Evolutionary conservation across 1,139 yeast species (phyloP), one percentile per base, ranked within the genome.

Genomic region (Protomyces arabidopsidicola): DNA sequence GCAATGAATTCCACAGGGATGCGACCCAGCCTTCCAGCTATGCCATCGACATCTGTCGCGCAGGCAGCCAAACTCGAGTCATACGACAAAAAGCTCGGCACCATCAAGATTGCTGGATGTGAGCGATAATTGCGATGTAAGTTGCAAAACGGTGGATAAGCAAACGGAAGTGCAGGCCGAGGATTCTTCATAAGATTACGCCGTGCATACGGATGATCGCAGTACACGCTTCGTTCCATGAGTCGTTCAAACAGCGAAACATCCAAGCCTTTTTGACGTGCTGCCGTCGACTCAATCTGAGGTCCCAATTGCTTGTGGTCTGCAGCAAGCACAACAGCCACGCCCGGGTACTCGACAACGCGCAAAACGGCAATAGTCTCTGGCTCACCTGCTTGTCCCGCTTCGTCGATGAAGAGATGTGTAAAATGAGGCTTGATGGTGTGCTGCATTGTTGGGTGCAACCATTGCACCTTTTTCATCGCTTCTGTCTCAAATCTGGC

Each of bases 261-360:
- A 20, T 65, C 67, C 18, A 67, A 51, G 5, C 60, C 65, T 6
- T 59, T 52, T 20, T 45, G 45, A 12, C 64, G 51, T 14, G 60
- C 63, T 22, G 50, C 27, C 1, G 62, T 52, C 14, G 68, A 66
- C 9, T 60, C 57, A 3, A 68, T 66, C 9, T 65, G 61, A 9
- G 69, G 69, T 14, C 69, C 69, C 53, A 67, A 54, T 45, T 67
- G 69, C 42, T 53, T 42, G 45, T 67, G 69, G 61, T 67, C 69
- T 9, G 68, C 69, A 39, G 69, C 69, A 62, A 67, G 62, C 12
- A 66, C 66, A 5, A 67, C 61, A 10, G 57, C 35, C 5, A 68
- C 67, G 14, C 39, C 6, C 10, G 67, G 60, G 8, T 53, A 60
- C 1, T 22, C 45, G 35, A 45, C 65, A 2, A 66, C 65, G 45